These are phyloP conservation scores for Apophysomyces ossiformis DNA, from an alignment of 371 early-diverging fungal species.

Conservation along the genomic window DNA sequence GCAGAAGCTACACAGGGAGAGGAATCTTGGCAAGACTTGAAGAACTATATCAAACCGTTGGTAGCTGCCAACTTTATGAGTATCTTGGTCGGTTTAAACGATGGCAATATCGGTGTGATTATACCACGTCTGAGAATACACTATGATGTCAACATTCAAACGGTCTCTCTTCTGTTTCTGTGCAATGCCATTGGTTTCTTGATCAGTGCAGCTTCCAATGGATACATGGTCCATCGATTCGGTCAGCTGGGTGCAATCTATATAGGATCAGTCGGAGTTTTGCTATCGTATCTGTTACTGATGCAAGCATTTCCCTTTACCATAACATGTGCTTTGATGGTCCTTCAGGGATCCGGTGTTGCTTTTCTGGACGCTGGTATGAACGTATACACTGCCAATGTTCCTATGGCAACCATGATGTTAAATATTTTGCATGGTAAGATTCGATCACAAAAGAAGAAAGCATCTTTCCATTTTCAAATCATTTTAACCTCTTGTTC, in stretches of 20 bases:
- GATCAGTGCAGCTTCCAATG: slow-evolving; percentile 29
- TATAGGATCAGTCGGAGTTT: slow-evolving; percentile 16
- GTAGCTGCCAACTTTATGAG: slow-evolving; percentile 25
- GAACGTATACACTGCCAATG: slow-evolving; percentile 32
- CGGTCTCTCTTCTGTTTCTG: slow-evolving; percentile 36
- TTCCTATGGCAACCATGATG: slow-evolving; percentile 37
- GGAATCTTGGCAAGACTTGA: slow-evolving; percentile 28
- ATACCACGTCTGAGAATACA: slow-evolving; percentile 35
- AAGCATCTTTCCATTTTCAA: neutral
- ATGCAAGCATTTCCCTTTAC: slow-evolving; percentile 25
- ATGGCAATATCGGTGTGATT: slow-evolving; percentile 34
- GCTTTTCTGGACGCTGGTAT: slow-evolving; percentile 37
- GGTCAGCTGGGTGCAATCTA: slow-evolving; percentile 28
- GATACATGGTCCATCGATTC: slow-evolving; percentile 30
- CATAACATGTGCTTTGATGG: slow-evolving; percentile 28
- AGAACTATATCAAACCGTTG: slow-evolving; percentile 24
- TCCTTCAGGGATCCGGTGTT: slow-evolving; percentile 29
- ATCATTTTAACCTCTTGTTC: neutral
- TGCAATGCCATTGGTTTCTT: slow-evolving; percentile 38
- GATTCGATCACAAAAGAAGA: neutral
- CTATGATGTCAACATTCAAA: slow-evolving; percentile 31
- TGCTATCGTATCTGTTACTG: slow-evolving; percentile 25
- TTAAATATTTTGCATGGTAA: slow-evolving; percentile 40
- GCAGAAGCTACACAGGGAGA: neutral
- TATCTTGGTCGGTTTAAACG: slow-evolving; percentile 29